These are phyloP conservation scores for Backusella westeae DNA, from an alignment of 192 early-diverging fungal species.

Conservation along the genomic window DNA sequence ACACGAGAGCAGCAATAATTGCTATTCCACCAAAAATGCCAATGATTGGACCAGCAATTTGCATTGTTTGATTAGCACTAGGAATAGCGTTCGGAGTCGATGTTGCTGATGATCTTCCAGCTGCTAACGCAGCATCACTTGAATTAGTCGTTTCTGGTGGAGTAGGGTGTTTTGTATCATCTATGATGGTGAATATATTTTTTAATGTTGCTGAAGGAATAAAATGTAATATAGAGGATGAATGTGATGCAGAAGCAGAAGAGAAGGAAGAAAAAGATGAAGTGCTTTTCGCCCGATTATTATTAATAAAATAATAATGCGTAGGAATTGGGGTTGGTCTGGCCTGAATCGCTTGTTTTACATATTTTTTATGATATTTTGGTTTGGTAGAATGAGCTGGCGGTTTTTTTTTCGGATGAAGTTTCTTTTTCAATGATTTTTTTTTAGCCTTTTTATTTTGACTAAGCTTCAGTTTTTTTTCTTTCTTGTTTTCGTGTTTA, in stretches of 20 bases:
- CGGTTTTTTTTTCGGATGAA: conserved; percentile 1
- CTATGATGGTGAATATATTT: not conserved
- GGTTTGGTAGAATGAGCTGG: not conserved
- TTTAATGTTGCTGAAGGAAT: not conserved
- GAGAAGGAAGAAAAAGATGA: not conserved
- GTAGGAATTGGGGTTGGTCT: not conserved
- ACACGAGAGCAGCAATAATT: not conserved
- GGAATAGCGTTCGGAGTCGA: not conserved
- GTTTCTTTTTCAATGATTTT: not conserved
- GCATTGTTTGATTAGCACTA: not conserved
- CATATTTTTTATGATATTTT: conserved; percentile 3
- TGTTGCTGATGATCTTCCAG: not conserved
- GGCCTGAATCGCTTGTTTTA: not conserved
- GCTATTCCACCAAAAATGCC: conserved; percentile 6
- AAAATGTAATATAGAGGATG: not conserved
- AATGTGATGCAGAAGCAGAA: not conserved
- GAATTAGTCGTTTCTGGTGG: not conserved
- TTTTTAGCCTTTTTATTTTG: not conserved
- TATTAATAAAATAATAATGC: not conserved
- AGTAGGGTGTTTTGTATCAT: not conserved
- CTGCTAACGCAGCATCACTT: not conserved
- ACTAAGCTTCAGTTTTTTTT: not conserved
- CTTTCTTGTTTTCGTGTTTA: not conserved
- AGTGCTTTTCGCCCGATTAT: not conserved
- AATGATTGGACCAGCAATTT: conserved; percentile 1